Evolutionary conservation across 768 basidiomycete genomes (phyloP), one percentile per base, ranked within the genome.

Genomic region (Suillus brevipes): DNA sequence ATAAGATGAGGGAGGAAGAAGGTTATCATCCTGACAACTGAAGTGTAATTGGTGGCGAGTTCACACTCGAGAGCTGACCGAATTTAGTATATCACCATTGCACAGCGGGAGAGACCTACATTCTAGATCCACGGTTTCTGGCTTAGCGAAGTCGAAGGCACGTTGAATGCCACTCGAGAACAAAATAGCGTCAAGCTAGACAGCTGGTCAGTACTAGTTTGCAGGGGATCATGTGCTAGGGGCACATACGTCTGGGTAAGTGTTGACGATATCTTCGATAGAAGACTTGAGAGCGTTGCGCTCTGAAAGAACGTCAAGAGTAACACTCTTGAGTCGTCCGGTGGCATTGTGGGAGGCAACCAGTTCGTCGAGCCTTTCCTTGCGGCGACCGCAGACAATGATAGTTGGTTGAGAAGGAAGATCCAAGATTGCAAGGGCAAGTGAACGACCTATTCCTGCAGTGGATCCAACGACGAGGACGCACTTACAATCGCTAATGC

Each of bases 391-490:
- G 18, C 79, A 74, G 28, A 80, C 84, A 55, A 88, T 81, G 36
- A 87, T 84, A 7, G 75, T 78, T 2, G 85, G 85, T 42, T 78
- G 74, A 47, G 80, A 81, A 0, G 84, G 82, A 2, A 87, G 76
- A 36, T 72, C 73, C 37, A 83, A 78, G 50, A 87, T 77, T 25
- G 80, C 78, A 12, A 84, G 77, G 7, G 86, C 86, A 7, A 88
- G 81, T 42, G 82, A 81, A 4, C 85, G 82, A 20, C 87, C 87
- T 38, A 87, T 84, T 38, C 87, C 86, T 37, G 84, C 76, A 4
- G 87, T 87, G 3, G 85, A 85, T n/a, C 86, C 85, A 56, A 83
- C 79, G 64, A 87, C 76, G 61, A 87, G 80, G 66, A 86, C 74
- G 63, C 83, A 85, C 72, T 82, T 84, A 34, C 77, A 78, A 71